Base-by-base conservation (phyloP, 352 stramenopile species). In the Globisporangium yorkense region DNA sequence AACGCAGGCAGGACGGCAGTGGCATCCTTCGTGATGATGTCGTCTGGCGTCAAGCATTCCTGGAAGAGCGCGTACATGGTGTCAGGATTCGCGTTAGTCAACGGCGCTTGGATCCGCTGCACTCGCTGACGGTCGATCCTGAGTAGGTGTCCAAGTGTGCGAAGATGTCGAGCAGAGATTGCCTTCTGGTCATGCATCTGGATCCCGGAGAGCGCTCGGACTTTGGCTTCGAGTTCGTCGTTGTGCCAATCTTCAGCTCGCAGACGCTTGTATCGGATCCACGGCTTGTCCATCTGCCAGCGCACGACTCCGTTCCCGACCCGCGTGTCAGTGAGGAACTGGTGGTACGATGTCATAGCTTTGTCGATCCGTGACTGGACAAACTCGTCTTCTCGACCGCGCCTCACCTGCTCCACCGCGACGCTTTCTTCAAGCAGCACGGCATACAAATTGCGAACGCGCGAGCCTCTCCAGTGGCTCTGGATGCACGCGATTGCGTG, bases 221-320 rank as follows among this genome's bases (percentile, higher is more conserved):
- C 24, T 31, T 50, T 59, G 35, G 35, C 3, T 35, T 24, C 33
- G 18, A 59, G 24, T 5, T 58, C 59, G 8, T 18, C 1, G 7
- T 16, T 12, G 5, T 13, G 16, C 58, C 58, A 64, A 12, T 21
- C 27, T 21, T 39, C 21, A 7, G 24, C 15, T 49, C 51, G 24
- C 16, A 56, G 4, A 2, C 59, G 59, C 48, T 56, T 35, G 59
- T 60, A 65, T 2, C 59, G 37, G 6, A 59, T 29, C 59, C 52
- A 65, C 15, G 52, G 59, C 9, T 56, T 54, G 35, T 60, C 24
- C 59, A 65, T 60, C 10, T 65, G 52, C 59, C 59, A 65, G 18
- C 20, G 31, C 27, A 65, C 52, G 7, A 60, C 46, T 12, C 21
- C n/a, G 5, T 12, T 20, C 2, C 52, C 59, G 15, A 37, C 29